A percentile compares a stretch with the other conserved stretches of the same genome.
Conservation (phyloP, 1,284 basidiomycete genomes). For the Garcileccinum viscosum region DNA sequence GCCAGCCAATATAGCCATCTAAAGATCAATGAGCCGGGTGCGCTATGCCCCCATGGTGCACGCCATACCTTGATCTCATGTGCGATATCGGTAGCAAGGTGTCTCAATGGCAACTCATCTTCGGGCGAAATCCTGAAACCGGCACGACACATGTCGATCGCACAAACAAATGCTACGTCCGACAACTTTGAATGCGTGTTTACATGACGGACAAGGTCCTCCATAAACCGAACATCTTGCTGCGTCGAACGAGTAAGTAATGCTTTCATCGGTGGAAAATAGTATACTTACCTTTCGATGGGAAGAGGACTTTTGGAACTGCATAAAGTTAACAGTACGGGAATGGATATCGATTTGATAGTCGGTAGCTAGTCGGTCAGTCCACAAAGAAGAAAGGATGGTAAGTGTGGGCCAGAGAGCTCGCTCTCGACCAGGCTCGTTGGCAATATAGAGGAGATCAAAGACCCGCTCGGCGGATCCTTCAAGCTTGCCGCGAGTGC, state of each 20-base stretch:
- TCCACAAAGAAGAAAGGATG: conserved; percentile 77
- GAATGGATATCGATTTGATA: conserved; percentile 49
- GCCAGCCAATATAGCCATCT: conserved; percentile 57
- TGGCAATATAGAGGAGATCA: conserved; percentile 71
- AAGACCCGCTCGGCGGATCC: conserved; percentile 85
- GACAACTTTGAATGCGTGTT: conserved; percentile 57
- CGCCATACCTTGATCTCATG: conserved; percentile 75
- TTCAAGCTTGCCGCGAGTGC: conserved; percentile 70
- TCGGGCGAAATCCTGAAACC: conserved; percentile 72
- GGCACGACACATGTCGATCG: conserved; percentile 82
- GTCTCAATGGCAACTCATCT: conserved; percentile 72
- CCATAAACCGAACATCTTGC: conserved; percentile 61
- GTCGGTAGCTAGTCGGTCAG: conserved; percentile 72
- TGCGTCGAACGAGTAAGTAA: conserved; percentile 10
- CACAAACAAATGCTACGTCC: conserved; percentile 76
- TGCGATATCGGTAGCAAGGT: conserved; percentile 75
- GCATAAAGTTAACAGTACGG: conserved; percentile 40
- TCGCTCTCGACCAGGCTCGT: conserved; percentile 61
- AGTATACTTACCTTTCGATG: conserved; percentile 47
- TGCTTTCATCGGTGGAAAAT: background rate
- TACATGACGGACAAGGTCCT: conserved; percentile 62
- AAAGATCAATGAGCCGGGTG: conserved; percentile 10
- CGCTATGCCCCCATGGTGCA: background rate
- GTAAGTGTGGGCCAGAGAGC: conserved; percentile 85
- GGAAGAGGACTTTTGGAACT: conserved; percentile 38